Conservation (phyloP, 306 rosid genomes). For the Prinsepia uniflora region DNA sequence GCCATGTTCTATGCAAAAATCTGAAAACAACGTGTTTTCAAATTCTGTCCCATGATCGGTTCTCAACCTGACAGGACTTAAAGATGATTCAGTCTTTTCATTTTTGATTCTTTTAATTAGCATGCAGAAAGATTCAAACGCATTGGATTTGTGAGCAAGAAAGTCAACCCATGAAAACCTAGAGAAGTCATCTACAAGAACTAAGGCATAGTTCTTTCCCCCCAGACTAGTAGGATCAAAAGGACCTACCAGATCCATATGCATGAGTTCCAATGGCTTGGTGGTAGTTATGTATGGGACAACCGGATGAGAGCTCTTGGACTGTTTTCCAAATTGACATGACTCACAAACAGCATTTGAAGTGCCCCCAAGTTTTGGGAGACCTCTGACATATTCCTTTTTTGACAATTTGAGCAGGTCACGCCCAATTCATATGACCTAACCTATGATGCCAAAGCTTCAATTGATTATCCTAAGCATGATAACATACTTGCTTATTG, state of each 20-base stretch:
- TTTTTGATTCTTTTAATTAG: background rate
- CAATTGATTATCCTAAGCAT: too few species aligned
- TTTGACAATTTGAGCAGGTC: background rate
- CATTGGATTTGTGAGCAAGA: background rate
- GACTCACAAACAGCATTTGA: background rate
- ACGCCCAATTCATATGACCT: background rate
- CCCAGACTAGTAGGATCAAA: background rate
- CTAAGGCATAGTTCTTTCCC: background rate
- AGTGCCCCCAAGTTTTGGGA: background rate
- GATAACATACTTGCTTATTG: background rate
- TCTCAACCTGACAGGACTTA: background rate
- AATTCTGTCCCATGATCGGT: background rate
- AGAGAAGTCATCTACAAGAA: background rate
- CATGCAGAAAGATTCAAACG: background rate
- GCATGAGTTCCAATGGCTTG: background rate
- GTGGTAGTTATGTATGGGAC: background rate
- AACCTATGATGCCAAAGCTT: background rate
- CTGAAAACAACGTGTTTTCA: background rate
- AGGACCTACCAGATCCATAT: background rate
- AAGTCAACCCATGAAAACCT: background rate
- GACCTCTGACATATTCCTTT: background rate
- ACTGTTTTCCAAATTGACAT: background rate
- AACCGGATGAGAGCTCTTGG: background rate
- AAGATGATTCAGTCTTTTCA: background rate
- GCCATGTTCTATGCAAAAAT: background rate